Evolutionary conservation across 345 rosid species (phyloP).

Genomic region (Ailanthus altissimus): DNA sequence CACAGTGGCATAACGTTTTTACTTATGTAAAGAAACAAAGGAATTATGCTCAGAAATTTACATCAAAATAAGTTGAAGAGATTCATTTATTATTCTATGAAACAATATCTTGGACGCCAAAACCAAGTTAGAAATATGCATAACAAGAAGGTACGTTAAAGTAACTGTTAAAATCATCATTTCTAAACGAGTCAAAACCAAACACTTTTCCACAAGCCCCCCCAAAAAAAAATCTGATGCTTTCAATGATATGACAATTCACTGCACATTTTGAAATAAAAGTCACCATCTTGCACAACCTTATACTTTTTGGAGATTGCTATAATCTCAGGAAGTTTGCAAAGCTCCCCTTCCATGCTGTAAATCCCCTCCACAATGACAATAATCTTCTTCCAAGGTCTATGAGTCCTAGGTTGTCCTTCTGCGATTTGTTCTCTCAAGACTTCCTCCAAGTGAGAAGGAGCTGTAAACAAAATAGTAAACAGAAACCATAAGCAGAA

Average conservation of each 20-base stretch:
- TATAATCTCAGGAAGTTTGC: constrained; percentile 88
- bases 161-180: constrained; percentile 8
- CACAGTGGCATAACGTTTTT: neutral
- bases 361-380: constrained; percentile 90
- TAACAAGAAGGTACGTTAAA: neutral
- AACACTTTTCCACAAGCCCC: neutral
- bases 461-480: constrained; percentile 49
- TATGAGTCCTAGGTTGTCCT: constrained; percentile 89
- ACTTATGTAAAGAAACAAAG: neutral
- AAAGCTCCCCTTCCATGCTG: constrained; percentile 95
- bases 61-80: neutral
- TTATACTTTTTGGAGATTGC: constrained; percentile 91
- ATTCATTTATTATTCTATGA: neutral
- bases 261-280: constrained; percentile 10
- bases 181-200: neutral
- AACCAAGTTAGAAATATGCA: constrained; percentile 7
- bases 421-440: constrained; percentile 90
- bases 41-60: neutral
- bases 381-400: constrained; percentile 95
- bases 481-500: constrained; percentile 15
- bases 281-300: constrained; percentile 40
- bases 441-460: constrained; percentile 91
- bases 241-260: neutral
- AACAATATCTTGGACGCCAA: neutral
- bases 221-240: neutral